Evolutionary conservation across 345 rosid species (phyloP), one percentile per base, ranked within the genome.

Genomic region (Cochlearia excelsa): DNA sequence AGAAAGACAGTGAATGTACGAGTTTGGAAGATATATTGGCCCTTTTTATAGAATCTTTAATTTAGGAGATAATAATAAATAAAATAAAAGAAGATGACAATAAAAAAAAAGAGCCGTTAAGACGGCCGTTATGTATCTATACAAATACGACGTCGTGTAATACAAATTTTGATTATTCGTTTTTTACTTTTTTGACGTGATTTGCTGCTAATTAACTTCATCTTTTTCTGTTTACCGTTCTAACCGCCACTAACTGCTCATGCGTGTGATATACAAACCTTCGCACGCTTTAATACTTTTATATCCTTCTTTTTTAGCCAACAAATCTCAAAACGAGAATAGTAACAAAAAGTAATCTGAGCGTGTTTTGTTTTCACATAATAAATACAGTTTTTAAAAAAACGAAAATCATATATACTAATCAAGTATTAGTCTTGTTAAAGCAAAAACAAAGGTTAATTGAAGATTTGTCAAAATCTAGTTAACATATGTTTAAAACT

Each of bases 231-330:
- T 39, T 71, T 59, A 65, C 72, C 67, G 60, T 40, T 71, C 61
- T 60, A 72, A 66, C 75, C 67, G 71, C 75, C 67, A 72, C 67
- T 72, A 72, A 66, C 75, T 66, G 67, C 75, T 71, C 75, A 64
- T 46, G 56, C 38, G 50, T 64, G 61, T 63, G 65, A 51, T 7
- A 63, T 37, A 1, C 8, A 42, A 6, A 70, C 57, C 39, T 16
- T 66, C 53, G 63, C 76, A 72, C 49, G 67, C 71, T 54, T 65
- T 0, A 5, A 1, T 44, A 31, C 46, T 23, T 60, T 46, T 39
- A 1, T 39, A 7, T 39, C 3, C 2, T 39, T 39, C 1, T 1
- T 39, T 7, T 7, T 39, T 38, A 3, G 6, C 37, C 6, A 3
- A 34, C 37, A 34, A 34, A 34, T 38, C 7, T 38, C 9, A 38